Base-by-base conservation (phyloP, 2,329 filamentous ascomycete genomes). In the Colletotrichum liriopes region DNA sequence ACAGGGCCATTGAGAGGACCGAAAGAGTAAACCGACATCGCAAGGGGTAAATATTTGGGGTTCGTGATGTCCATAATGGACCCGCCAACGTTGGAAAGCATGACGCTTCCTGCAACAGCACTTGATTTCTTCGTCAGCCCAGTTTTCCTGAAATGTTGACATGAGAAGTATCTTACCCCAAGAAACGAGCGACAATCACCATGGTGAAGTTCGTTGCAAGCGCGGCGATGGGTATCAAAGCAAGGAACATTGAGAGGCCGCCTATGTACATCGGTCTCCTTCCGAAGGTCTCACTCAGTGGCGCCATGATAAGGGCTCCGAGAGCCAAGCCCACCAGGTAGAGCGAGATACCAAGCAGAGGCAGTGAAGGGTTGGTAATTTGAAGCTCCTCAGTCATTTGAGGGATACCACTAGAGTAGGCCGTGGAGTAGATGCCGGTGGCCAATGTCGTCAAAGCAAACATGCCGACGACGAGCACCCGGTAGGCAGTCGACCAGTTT, bases 51-150 rank as follows among this genome's bases (percentile, higher is more conserved):
- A 74, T 90, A 87, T 52, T 92, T 86, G 54, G 91, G 89, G 39
- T 84, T 84, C 35, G 90, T 86, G 56, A 92, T 86, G 78, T 92
- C 90, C 18, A 87, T 86, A 16, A 92, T 85, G 47, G 89, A 89
- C 5, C 91, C 90, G 0, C 90, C 90, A 0, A 89, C 88, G 72
- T 91, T 92, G 2, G 86, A 86, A 43, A 92, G 88, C 86, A 91
- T 89, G 41, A 90, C 89, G 51, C 87, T 87, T 3, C 90, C 90
- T 41, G 88, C 89, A 63, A 91, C 83, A 2, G 90, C 90, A n/a
- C 77, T 77, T 29, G 91, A 85, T 76, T 37, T 16, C 2, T 14
- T 20, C 20, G 37, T 72, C 14, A 72, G 59, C 14, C 20, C 39
- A 0, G 9, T 23, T 14, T 8, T 18, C 16, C 9, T 18, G 3